These are phyloP conservation scores for Diddensiella santjacobensis DNA, from an alignment of 805 yeast genomes.

Conservation along the genomic window DNA sequence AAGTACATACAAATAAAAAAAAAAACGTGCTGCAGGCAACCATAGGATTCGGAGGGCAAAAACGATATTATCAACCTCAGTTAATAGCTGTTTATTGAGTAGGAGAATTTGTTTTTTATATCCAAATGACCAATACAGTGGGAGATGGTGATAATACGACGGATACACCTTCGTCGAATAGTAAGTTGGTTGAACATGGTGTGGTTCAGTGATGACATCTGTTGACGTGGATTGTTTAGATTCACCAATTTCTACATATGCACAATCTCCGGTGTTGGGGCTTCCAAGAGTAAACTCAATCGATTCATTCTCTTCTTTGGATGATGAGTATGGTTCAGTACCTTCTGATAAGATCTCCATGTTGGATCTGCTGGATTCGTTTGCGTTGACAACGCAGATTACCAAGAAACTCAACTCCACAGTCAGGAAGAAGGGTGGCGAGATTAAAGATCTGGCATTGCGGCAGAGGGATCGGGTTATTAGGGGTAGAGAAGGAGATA, in stretches of 20 bases:
- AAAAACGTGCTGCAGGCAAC: too few species aligned
- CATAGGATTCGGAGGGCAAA: too few species aligned
- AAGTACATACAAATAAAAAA: too few species aligned
- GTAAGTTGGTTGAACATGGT: background rate
- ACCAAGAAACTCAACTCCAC: slow-evolving; percentile 26
- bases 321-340: slow-evolving; percentile 19
- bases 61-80: too few species aligned
- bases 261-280: slow-evolving; percentile 12
- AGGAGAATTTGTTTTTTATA: too few species aligned
- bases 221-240: background rate
- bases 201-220: too few species aligned
- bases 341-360: slow-evolving; percentile 30
- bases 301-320: slow-evolving; percentile 19
- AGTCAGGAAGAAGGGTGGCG: slow-evolving; percentile 26
- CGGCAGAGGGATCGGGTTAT: slow-evolving; percentile 27
- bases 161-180: background rate
- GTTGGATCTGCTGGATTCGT: slow-evolving; percentile 34
- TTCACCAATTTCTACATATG: slow-evolving; percentile 2
- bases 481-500: slow-evolving; percentile 29
- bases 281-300: slow-evolving; percentile 15
- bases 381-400: slow-evolving; percentile 28
- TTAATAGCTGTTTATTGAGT: too few species aligned
- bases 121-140: too few species aligned
- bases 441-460: slow-evolving; percentile 26
- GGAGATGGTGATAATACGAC: background rate